Base-by-base conservation (phyloP, 1,284 basidiomycete genomes). In the Pseudozyma hubeiensis region DNA sequence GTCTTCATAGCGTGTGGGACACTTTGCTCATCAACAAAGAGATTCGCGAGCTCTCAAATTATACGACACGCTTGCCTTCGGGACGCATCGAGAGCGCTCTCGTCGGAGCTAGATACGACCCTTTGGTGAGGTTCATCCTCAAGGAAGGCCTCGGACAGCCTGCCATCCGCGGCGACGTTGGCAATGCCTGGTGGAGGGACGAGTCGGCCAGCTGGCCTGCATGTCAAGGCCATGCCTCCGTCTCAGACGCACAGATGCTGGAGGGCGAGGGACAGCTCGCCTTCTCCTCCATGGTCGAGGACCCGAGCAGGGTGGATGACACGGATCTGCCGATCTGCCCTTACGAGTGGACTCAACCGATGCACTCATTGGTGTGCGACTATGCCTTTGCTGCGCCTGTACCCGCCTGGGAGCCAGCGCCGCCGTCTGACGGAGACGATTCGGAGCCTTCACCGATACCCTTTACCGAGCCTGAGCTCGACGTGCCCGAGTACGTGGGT, bases 1-100 rank as follows among this genome's bases (percentile, higher is more conserved):
- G 91, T 78, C 87, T 96, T 4, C 94, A 96, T 83, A 90, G 90
- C 0, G 87, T 93, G 0, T 96, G 94, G 94, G 94, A 96, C 79
- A 87, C 87, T 13, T 87, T 90, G 30, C 88, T 97, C 55, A 90
- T 97, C 74, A 90, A 92, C 6, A 91, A 93, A 85, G 89, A 90
- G 33, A 88, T 97, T 60, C 90, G 92, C 40, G 88, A 89, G 30
- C 87, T 92, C 0, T 68, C 79, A 40, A 94, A 94, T 85, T 95
- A 97, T 82, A 90, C 90, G 2, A 84, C 79, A 0, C 91, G 90
- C 1, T 87, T 94, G 0, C 89, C 91, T 0, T 84, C 81, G 73
- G 85, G 53, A 31, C 84, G 89, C 47, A 88, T 96, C 72, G 94
- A 96, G 84, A 85, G 84, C 37, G 86, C 90, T n/a, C 88, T 96